Conservation (phyloP, 768 basidiomycete genomes). For the Gymnopilus junonius region DNA sequence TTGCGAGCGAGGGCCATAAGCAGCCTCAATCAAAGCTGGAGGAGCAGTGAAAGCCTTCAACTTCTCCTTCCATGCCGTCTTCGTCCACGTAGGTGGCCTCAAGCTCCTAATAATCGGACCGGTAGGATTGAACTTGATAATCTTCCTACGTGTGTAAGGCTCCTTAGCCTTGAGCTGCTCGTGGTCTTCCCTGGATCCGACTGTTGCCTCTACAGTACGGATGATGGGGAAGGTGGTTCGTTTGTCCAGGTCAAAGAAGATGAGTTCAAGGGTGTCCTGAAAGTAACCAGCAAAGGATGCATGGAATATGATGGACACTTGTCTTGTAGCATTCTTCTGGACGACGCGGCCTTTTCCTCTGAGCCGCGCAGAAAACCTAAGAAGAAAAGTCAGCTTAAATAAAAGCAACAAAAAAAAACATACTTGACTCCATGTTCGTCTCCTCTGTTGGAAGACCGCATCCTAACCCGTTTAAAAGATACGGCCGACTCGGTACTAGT, state of each 20-base stretch:
- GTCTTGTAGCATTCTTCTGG: slow-evolving; percentile 26
- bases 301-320: slow-evolving; percentile 34
- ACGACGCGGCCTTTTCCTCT: slow-evolving; percentile 35
- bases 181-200: slow-evolving; percentile 54
- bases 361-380: slow-evolving; percentile 37
- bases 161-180: slow-evolving; percentile 48
- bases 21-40: slow-evolving; percentile 31
- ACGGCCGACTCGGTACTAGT: slow-evolving; percentile 27
- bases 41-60: slow-evolving; percentile 40
- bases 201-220: slow-evolving; percentile 46
- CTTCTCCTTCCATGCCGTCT: slow-evolving; percentile 36
- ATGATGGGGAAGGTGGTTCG: slow-evolving; percentile 49
- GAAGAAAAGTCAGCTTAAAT: not conserved
- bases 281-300: slow-evolving; percentile 46
- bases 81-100: slow-evolving; percentile 44
- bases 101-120: slow-evolving; percentile 37
- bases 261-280: slow-evolving; percentile 51
- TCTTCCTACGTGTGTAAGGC: slow-evolving; percentile 41
- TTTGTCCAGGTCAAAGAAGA: slow-evolving; percentile 41
- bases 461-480: slow-evolving; percentile 24
- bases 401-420: slow-evolving; percentile 1
- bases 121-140: slow-evolving; percentile 28
- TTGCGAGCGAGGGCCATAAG: slow-evolving; percentile 26
- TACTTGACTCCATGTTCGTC: slow-evolving; percentile 30
- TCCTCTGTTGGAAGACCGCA: slow-evolving; percentile 25